Conservation (phyloP, 495 filamentous ascomycete species). For the Neurospora africana region DNA sequence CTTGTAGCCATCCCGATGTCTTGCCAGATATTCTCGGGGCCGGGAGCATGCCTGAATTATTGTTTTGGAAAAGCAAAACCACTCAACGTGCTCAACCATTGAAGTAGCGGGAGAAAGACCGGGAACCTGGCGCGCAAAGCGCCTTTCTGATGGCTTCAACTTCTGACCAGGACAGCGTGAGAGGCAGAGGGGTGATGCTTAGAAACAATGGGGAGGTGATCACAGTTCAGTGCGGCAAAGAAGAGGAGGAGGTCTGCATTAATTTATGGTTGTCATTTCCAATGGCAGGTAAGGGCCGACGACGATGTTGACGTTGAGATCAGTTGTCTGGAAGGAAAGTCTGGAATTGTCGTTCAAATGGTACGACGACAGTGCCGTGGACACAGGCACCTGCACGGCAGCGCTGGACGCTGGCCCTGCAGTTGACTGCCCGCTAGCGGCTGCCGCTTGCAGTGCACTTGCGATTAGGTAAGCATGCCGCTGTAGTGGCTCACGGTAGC, state of each 20-base stretch:
- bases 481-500: background rate
- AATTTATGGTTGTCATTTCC: background rate
- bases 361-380: background rate
- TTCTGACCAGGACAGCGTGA: background rate
- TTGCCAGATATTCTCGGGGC: background rate
- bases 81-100: background rate
- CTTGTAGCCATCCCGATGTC: background rate
- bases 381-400: background rate
- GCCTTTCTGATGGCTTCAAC: background rate
- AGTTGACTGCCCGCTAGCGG: background rate
- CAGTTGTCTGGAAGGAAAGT: background rate
- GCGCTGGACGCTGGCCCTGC: too few species aligned
- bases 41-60: background rate
- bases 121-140: background rate
- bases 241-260: background rate
- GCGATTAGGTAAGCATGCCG: background rate
- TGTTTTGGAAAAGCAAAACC: background rate
- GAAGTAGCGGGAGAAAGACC: background rate
- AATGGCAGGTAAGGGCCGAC: background rate
- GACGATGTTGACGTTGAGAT: background rate
- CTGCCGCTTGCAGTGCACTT: background rate
- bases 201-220: background rate
- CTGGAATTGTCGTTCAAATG: background rate
- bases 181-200: background rate
- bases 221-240: background rate